Base-by-base conservation (phyloP, 148 eudicot genomes). In the Heliosperma pusillum region DNA sequence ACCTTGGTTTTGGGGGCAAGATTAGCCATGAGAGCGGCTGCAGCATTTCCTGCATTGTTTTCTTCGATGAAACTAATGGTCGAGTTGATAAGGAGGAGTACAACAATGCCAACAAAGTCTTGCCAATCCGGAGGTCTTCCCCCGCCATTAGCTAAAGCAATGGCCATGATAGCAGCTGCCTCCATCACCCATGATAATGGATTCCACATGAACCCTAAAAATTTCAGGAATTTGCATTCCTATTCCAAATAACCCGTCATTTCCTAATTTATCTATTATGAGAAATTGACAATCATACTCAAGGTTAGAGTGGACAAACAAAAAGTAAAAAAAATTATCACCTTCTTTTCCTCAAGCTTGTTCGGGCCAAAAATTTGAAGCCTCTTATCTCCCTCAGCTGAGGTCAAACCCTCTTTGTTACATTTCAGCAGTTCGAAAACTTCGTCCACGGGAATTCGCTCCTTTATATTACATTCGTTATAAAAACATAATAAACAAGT, bases 161-260 rank as follows among this genome's bases (percentile, higher is more conserved):
- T 87, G 60, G 97, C 97, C 93, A 91, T 91, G 33, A 89, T 75
- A 15, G 97, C 97, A 71, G 97, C 97, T 26, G 42, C 24, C 63
- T 89, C 97, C 97, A 91, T 91, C 44, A 89, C 93, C 97, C 97
- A 89, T 86, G 97, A 89, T 22, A 91, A 76, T 55, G 97, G 97
- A 78, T 91, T 91, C 97, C 97, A 91, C 93, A 89, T 89, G 74
- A 89, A 91, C 45, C 91, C 91, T 72, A 91, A 74, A 69, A 89
- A 89, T 81, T 86, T 91, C 50, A 89, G 85, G 8, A 91, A 0
- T 76, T 91, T 89, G 78, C 82, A 74, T 13, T 85, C 91, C 96
- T 90, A 76, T 45, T 17, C 26, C 6, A 15, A 9, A 50, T 13
- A 29, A 7, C 8, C 21, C 9, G 11, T 58, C 12, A n/a, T 20